Evolutionary conservation across 352 stramenopile species (phyloP), one percentile per base, ranked within the genome.

Genomic region (Pythium graminicola): DNA sequence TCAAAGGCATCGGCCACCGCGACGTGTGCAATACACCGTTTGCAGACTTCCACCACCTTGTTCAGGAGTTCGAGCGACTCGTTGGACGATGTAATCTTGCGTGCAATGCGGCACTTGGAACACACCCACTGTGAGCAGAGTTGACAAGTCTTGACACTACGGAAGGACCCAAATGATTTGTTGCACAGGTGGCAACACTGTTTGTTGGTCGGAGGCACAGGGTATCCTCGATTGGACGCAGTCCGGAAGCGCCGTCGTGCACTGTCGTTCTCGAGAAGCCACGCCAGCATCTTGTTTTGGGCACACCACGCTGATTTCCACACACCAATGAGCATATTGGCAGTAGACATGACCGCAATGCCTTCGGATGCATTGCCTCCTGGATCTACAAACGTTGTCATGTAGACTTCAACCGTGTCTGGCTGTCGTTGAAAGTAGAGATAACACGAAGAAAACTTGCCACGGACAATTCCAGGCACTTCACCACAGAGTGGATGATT

Each of bases 221-320:
- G n/a, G n/a, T n/a, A n/a, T 28, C n/a, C 17, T 53, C 52, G 32
- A 36, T 13, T 26, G 41, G 41, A 42, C 28, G 65, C 29, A 38
- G 53, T 59, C 35, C 42, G 32, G 41, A 23, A 26, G 41, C 44
- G 31, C 36, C 47, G 22, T 57, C 47, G 8, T 47, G 43, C 36
- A 70, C 50, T n/a, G n/a, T n/a, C n/a, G n/a, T n/a, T n/a, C n/a
- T n/a, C n/a, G n/a, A n/a, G n/a, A 14, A 73, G 45, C 52, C 52
- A 71, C 46, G 60, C 40, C 24, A 73, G 62, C 52, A 71, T 73
- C 51, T 73, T 70, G 49, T 64, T 68, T 17, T 73, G 54, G 2
- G 66, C 53, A 35, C 58, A 71, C 13, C 50, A 17, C 5, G 60
- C 48, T 9, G 47, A 36, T 28, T 60, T 69, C 51, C 54, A 59